Conservation (phyloP, 2,329 filamentous ascomycete genomes). For the Claviceps spartinae region DNA sequence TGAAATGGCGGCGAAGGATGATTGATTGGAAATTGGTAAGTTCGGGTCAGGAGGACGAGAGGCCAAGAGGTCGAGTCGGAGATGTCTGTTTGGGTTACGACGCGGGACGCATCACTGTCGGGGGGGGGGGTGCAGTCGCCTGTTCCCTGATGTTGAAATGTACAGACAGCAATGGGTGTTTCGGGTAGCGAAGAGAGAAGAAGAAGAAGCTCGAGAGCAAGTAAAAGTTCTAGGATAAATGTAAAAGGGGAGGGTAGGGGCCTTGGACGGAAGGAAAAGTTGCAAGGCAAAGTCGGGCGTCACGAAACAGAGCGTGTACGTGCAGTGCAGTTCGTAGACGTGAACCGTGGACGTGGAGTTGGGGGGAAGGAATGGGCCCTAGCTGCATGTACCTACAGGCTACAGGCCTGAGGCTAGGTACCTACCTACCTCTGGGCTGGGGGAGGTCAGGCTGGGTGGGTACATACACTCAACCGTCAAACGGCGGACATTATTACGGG, state of each 20-base stretch:
- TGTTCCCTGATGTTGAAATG: background rate
- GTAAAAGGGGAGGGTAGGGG: background rate
- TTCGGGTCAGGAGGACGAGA: slow-evolving; percentile 1
- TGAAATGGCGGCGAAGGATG: background rate
- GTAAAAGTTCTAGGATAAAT: background rate
- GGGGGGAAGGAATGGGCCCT: slow-evolving; percentile 5
- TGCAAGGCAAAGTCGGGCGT: background rate
- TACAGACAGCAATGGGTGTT: background rate
- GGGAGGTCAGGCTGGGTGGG: background rate
- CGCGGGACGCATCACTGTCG: slow-evolving; percentile 7
- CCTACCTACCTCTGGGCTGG: too few species aligned
- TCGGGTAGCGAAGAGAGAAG: background rate
- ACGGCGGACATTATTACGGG: too few species aligned
- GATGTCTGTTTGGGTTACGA: slow-evolving; percentile 2
- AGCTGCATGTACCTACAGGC: background rate
- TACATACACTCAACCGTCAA: too few species aligned
- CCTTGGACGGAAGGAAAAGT: background rate
- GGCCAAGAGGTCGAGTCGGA: background rate
- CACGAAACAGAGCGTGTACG: slow-evolving; percentile 8
- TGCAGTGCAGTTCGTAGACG: slow-evolving; percentile 7
- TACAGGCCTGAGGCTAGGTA: background rate
- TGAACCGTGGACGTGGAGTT: slow-evolving; percentile 6
- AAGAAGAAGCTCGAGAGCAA: background rate
- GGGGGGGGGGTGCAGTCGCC: background rate
- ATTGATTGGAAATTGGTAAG: background rate